Evolutionary conservation across 2,329 filamentous ascomycete genomes (phyloP).

Genomic region (Fusarium algeriense): DNA sequence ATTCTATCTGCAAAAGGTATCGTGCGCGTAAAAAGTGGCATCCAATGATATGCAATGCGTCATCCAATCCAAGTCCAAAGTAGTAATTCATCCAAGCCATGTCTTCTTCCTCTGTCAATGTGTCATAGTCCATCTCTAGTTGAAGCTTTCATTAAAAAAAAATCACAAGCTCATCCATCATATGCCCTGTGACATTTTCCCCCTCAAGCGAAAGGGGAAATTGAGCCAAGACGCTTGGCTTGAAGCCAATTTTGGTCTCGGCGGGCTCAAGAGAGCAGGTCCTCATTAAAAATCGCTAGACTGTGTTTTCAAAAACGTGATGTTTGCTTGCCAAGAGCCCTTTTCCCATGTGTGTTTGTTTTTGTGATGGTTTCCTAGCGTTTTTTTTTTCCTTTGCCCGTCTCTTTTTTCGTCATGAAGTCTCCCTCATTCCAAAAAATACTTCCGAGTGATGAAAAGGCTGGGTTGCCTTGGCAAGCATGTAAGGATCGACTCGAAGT

Average conservation of each 20-base stretch:
- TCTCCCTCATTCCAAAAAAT: conserved; percentile 27
- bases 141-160: conserved; percentile 37
- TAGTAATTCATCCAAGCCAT: conserved; percentile 42
- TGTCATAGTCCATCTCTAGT: conserved; percentile 38
- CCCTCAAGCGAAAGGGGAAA: background rate
- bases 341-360: conserved; percentile 12
- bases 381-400: conserved; percentile 11
- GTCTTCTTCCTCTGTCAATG: conserved; percentile 33
- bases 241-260: conserved; percentile 3
- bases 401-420: conserved; percentile 26
- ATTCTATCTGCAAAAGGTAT: conserved; percentile 43
- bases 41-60: conserved; percentile 22
- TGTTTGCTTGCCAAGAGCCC: conserved; percentile 41
- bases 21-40: conserved; percentile 32
- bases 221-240: conserved; percentile 21
- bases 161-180: conserved; percentile 20
- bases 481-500: conserved; percentile 49
- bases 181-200: conserved; percentile 4
- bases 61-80: conserved; percentile 24
- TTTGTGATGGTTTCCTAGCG: conserved; percentile 18
- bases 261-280: conserved; percentile 37
- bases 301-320: conserved; percentile 33
- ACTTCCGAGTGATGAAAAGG: conserved; percentile 31
- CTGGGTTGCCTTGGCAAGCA: conserved; percentile 40
- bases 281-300: conserved; percentile 44